Base-by-base conservation (phyloP, 306 rosid genomes). In the Ceratonia siliqua region DNA sequence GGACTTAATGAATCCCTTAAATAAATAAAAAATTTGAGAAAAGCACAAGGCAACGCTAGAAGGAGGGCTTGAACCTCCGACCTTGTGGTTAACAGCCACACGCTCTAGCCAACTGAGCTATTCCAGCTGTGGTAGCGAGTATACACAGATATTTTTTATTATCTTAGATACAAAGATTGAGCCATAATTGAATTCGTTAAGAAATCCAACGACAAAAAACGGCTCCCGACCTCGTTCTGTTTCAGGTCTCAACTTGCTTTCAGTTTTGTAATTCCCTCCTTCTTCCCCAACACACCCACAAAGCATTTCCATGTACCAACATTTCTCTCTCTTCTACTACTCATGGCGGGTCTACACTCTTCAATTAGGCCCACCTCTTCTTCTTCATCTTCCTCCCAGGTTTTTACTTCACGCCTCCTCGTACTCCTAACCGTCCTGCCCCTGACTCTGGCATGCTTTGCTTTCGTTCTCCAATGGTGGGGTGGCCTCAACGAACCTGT, bases 381-480 rank as follows among this genome's bases (percentile, higher is more conserved):
- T 9, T 62, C 81, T 1, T 82, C 84, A 0, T 74, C 84, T 48
- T 81, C 86, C n/a, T 58, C 69, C 3, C 83, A 75, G 61, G 35
- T 33, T 49, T 78, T 82, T 73, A 68, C 84, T 21, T 86, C 96
- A 0, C 92, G 96, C 18, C 58, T 93, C 12, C 81, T 91, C 41
- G 46, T 91, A 3, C 84, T 93, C 25, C 78, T 91, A 2, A 91
- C 97, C 10, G 18, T 93, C 15, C 91, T 91, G 4, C 96, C 91
- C 0, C 82, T 91, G 35, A 79, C 91, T 55, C 91, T 93, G 14
- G 98, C 98, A 24, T 54, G 78, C 81, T 78, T 93, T 35, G 97
- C 98, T 20, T 93, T 93, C 83, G 0, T 93, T 63, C 96, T 93
- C 70, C 97, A 91, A 89, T 91, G 97, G 97, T 97, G 96, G 1